These are phyloP conservation scores for Malassezia psittaci DNA, from an alignment of 1,284 basidiomycete species.

Conservation along the genomic window DNA sequence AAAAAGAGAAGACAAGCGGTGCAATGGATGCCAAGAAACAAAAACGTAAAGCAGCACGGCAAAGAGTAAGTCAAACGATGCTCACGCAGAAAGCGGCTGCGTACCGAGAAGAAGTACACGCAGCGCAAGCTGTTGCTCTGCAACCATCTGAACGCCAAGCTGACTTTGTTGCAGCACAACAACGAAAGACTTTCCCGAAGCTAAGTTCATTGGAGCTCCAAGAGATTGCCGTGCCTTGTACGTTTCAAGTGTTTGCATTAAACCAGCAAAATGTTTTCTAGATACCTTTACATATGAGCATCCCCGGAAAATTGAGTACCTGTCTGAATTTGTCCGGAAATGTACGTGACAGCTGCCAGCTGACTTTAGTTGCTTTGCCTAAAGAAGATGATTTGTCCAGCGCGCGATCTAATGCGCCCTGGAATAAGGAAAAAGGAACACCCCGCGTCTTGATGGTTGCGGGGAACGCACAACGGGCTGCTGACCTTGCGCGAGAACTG, in stretches of 20 bases:
- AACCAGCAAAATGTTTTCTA: neutral
- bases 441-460: conserved; percentile 31
- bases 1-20: conserved; percentile 4
- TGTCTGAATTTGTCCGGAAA: conserved; percentile 1
- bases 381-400: too few relatives aligned
- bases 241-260: neutral
- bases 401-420: neutral
- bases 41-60: conserved; percentile 17
- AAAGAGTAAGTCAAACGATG: neutral
- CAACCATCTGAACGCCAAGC: conserved; percentile 35
- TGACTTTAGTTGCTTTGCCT: too few relatives aligned
- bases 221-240: conserved; percentile 23
- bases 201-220: conserved; percentile 36
- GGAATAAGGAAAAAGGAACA: conserved; percentile 4
- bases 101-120: neutral
- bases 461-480: conserved; percentile 38
- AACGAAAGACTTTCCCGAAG: conserved; percentile 27
- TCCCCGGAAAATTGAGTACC: conserved; percentile 8
- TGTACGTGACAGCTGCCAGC: neutral
- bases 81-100: conserved; percentile 4
- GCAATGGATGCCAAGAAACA: conserved; percentile 25
- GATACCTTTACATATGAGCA: conserved; percentile 6
- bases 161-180: conserved; percentile 31
- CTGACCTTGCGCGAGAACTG: conserved; percentile 29
- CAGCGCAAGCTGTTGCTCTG: neutral